Evolutionary conservation across 441 rosid genomes (phyloP), one percentile per base, ranked within the genome.

Genomic region (Cnidoscolus chayamansa): DNA sequence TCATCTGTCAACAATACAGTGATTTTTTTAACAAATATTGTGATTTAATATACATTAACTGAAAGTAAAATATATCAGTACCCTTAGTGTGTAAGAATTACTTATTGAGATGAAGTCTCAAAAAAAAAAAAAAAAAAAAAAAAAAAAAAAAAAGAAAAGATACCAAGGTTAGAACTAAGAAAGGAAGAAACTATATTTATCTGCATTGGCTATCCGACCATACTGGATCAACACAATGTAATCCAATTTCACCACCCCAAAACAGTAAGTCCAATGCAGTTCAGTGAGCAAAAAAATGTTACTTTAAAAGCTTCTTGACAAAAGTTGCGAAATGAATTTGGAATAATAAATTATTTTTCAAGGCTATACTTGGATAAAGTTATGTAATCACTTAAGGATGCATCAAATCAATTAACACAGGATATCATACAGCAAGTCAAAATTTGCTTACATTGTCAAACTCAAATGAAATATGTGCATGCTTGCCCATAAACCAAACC

Each of bases 401-500:
- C 40, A 71, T 71, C 43, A 68, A 70, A 49, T 25, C n/a, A 47
- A 43, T 48, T 15, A 20, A 63, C 50, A 43, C n/a, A 50, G 25
- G 63, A 25, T 25, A 25, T 25, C 25, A 25, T 25, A 25, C 25
- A 58, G 62, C 17, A 35, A 73, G 61, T 51, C 35, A 63, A 67
- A 75, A 77, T 72, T 67, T 68, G 35, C 97, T 89, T 82, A 94
- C 98, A 80, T 81, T 92, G 77, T 94, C 97, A 75, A 92, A 92
- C 77, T 90, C 97, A 70, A 80, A 84, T 17, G 97, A 89, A 65
- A 94, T 89, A 76, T 94, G 96, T 58, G 94, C 88, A 81, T 92
- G 86, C 78, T 89, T 91, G 50, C 98, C 93, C 98, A 90, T 92
- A 79, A 94, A 86, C 92, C 90, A 83, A 73, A 94, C 81, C 98